Evolutionary conservation across 345 rosid species (phyloP).

Genomic region (Eucalyptus cloeziana): DNA sequence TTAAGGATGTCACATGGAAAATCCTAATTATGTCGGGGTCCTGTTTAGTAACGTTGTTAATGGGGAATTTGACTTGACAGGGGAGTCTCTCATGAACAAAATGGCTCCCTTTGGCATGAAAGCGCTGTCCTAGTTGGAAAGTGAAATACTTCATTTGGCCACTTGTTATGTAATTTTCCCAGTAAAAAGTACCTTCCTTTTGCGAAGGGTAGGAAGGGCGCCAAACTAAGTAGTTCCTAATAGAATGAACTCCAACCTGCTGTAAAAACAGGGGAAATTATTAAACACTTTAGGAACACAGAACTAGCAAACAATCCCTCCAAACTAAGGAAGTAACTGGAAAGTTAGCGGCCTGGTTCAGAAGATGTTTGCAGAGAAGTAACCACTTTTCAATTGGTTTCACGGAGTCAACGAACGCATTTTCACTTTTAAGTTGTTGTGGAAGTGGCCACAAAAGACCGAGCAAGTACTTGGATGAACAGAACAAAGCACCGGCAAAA

Average conservation of each 20-base stretch:
- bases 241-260: neutral
- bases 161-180: neutral
- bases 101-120: neutral
- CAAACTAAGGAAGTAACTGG: neutral
- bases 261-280: neutral
- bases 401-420: neutral
- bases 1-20: fast-evolving
- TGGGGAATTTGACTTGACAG: neutral
- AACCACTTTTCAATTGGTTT: neutral
- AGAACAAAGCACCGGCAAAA: neutral
- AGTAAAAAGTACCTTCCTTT: neutral
- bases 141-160: neutral
- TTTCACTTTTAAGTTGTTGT: neutral
- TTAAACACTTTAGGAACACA: neutral
- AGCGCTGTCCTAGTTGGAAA: neutral
- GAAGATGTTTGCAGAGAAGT: neutral
- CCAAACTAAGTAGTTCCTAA: neutral
- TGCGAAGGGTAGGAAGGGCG: neutral
- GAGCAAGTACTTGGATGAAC: neutral
- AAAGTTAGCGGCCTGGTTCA: neutral
- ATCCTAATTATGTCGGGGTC: neutral
- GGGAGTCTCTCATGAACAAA: neutral
- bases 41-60: neutral
- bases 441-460: neutral
- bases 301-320: neutral